phyloP scores from a whole-genome alignment of 371 early-diverging fungal genomes.

The Umbelopsis sp. region DNA sequence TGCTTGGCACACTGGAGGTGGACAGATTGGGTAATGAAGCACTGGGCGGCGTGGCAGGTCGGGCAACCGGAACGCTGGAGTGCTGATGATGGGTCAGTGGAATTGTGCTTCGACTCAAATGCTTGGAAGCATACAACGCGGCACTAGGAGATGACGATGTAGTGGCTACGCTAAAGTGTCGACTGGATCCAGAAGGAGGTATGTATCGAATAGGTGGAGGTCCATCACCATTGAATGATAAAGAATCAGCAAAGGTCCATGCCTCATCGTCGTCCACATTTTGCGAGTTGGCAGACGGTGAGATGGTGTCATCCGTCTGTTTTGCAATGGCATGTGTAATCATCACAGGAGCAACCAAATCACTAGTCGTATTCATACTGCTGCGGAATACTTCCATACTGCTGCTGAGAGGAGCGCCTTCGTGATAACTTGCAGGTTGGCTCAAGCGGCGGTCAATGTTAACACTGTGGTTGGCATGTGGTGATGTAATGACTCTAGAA shows the following conservation, averaged over 20 bases:
- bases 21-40: neutral
- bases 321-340: conserved; percentile 21
- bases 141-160: conserved; percentile 33
- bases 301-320: conserved; percentile 22
- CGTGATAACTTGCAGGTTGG: conserved; percentile 20
- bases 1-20: neutral
- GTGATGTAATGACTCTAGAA: conserved; percentile 10
- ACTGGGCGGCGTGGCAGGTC: conserved; percentile 31
- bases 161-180: conserved; percentile 38
- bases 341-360: conserved; percentile 19
- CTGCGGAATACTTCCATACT: conserved; percentile 48
- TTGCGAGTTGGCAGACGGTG: neutral
- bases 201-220: conserved; percentile 44
- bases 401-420: conserved; percentile 35
- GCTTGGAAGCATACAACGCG: conserved; percentile 19
- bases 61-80: conserved; percentile 44
- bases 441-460: conserved; percentile 28
- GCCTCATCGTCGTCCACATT: conserved; percentile 23
- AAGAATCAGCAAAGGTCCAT: conserved; percentile 36
- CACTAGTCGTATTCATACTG: conserved; percentile 27
- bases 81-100: conserved; percentile 41
- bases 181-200: conserved; percentile 25
- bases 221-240: conserved; percentile 30
- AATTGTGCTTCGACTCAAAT: conserved; percentile 23
- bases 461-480: conserved; percentile 23